A percentile compares a stretch with the other conserved stretches of the same genome.
phyloP scores from a whole-genome alignment of 2,329 filamentous ascomycete genomes.

The Trichoderma sp. region DNA sequence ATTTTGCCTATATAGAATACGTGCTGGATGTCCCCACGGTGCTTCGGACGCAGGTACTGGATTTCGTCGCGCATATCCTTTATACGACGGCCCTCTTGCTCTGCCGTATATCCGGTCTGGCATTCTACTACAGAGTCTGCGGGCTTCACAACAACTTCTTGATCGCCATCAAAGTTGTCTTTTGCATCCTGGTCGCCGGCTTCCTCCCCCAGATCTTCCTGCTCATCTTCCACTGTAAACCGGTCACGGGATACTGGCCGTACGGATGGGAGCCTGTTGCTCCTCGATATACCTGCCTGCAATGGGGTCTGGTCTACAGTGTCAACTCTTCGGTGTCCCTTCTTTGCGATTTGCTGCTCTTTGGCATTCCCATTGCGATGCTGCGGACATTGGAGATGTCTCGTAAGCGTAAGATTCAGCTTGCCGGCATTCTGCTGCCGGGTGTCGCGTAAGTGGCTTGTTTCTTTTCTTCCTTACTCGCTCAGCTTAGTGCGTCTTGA shows the following conservation, averaged over 20 bases:
- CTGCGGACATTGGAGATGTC: slow-evolving; percentile 51
- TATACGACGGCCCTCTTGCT: slow-evolving; percentile 55
- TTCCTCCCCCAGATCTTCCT: slow-evolving; percentile 55
- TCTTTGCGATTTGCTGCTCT: slow-evolving; percentile 54
- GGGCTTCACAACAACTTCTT: slow-evolving; percentile 43
- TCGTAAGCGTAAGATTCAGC: slow-evolving; percentile 50
- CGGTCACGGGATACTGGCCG: slow-evolving; percentile 56
- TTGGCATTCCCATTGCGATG: slow-evolving; percentile 54
- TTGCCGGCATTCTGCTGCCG: slow-evolving; percentile 53
- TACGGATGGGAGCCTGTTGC: slow-evolving; percentile 52
- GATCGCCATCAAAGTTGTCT: slow-evolving; percentile 43
- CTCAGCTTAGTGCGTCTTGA: background rate
- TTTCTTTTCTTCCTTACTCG: background rate
- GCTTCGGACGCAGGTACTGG: slow-evolving; percentile 50
- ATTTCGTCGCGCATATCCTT: slow-evolving; percentile 55
- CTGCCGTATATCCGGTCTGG: slow-evolving; percentile 56
- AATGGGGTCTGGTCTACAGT: slow-evolving; percentile 57
- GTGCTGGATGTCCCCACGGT: slow-evolving; percentile 49
- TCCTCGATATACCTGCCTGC: slow-evolving; percentile 49
- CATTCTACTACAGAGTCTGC: slow-evolving; percentile 55
- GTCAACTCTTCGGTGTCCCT: slow-evolving; percentile 55
- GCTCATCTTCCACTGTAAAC: slow-evolving; percentile 55
- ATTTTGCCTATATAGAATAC: slow-evolving; percentile 52
- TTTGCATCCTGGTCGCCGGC: slow-evolving; percentile 45
- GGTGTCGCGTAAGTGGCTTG: slow-evolving; percentile 49